Conservation (phyloP, 179 eudicot genomes). For the Vitellaria paradoxa region DNA sequence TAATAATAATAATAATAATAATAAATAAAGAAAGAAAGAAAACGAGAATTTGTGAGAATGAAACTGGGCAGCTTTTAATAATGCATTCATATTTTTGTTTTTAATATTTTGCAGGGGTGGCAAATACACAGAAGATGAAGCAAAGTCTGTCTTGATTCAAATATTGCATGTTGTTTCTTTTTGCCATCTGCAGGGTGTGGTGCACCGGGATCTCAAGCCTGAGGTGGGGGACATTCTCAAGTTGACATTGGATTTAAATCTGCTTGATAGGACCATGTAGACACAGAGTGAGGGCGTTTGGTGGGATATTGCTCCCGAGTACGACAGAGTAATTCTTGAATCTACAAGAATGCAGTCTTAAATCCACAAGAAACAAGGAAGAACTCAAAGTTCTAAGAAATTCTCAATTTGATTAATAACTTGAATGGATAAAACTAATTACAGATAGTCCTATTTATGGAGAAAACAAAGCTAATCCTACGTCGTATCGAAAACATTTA, state of each 20-base stretch:
- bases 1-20: background rate
- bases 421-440: too few relatives aligned
- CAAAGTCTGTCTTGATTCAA: constrained; percentile 67
- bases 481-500: too few relatives aligned
- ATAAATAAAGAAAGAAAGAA: background rate
- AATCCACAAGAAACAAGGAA: too few relatives aligned
- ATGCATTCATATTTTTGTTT: background rate
- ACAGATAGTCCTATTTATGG: too few relatives aligned
- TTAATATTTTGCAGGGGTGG: constrained; percentile 66
- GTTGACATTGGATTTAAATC: background rate
- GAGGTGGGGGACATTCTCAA: constrained; percentile 46
- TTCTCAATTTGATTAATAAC: too few relatives aligned
- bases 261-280: background rate
- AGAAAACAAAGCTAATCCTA: too few relatives aligned
- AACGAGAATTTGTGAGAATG: background rate
- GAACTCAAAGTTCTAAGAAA: too few relatives aligned
- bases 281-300: too few relatives aligned
- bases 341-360: too few relatives aligned
- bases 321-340: too few relatives aligned
- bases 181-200: constrained; percentile 94
- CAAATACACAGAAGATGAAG: constrained; percentile 86
- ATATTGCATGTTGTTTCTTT: constrained; percentile 74
- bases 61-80: background rate
- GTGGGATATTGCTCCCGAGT: too few relatives aligned
- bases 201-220: constrained; percentile 91